Conservation (phyloP, 2,329 filamentous ascomycete genomes). For the Zymoseptoria tritici region DNA sequence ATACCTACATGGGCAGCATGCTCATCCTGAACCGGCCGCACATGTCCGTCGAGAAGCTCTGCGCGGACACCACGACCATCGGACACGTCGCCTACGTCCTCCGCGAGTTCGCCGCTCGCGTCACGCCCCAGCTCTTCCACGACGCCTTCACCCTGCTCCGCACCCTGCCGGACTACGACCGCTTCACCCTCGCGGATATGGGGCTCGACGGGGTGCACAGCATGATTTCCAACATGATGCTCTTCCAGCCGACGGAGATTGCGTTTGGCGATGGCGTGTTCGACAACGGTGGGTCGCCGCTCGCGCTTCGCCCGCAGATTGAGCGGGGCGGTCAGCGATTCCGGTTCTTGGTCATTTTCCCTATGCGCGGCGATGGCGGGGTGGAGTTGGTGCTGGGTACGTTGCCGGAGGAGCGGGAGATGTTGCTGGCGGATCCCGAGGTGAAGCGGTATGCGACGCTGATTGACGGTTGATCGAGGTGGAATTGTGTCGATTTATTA, state of each 20-base stretch:
- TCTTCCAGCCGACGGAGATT: slow-evolving; percentile 11
- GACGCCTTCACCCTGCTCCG: slow-evolving; percentile 25
- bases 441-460: slow-evolving; percentile 7
- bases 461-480: not conserved
- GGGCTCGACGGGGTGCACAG: slow-evolving; percentile 21
- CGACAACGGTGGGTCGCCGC: slow-evolving; percentile 18
- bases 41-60: slow-evolving; percentile 22
- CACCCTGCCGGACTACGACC: slow-evolving; percentile 16
- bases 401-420: slow-evolving; percentile 9
- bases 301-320: slow-evolving; percentile 24
- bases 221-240: slow-evolving; percentile 25
- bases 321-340: slow-evolving; percentile 21
- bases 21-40: slow-evolving; percentile 23
- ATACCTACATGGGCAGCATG: slow-evolving; percentile 26
- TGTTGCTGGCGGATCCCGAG: slow-evolving; percentile 9
- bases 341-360: slow-evolving; percentile 24
- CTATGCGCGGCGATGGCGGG: slow-evolving; percentile 22
- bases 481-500: too few species aligned
- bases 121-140: slow-evolving; percentile 23
- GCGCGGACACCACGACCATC: slow-evolving; percentile 19
- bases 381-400: slow-evolving; percentile 18
- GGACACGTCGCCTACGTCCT: slow-evolving; percentile 18
- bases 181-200: slow-evolving; percentile 19
- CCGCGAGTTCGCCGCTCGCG: slow-evolving; percentile 18
- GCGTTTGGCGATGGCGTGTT: slow-evolving; percentile 16